phyloP scores from a whole-genome alignment of 345 rosid species.

The Arabidopsis arenosa region DNA sequence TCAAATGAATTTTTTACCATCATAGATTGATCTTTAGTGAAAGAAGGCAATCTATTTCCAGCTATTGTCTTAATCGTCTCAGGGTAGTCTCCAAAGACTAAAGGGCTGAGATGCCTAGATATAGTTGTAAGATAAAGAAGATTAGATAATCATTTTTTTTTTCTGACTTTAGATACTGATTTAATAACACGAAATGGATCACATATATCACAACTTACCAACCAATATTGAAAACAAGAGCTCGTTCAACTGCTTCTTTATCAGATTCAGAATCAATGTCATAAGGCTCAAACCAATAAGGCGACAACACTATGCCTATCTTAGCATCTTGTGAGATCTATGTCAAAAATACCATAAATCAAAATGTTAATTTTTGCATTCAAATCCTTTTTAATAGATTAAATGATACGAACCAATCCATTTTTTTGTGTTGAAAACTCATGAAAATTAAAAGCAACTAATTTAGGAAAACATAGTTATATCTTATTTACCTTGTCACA shows the following conservation, averaged over 20 bases:
- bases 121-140: background rate
- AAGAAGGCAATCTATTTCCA: constrained; percentile 23
- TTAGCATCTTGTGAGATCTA: constrained; percentile 36
- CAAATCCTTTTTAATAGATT: background rate
- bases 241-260: constrained; percentile 44
- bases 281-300: constrained; percentile 42
- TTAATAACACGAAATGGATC: no score
- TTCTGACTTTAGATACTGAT: no score
- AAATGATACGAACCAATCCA: background rate
- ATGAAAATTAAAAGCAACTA: background rate
- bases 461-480: background rate
- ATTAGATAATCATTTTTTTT: background rate
- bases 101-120: constrained; percentile 34
- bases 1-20: constrained; percentile 17
- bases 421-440: no score
- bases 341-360: background rate
- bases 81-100: constrained; percentile 29
- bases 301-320: constrained; percentile 44
- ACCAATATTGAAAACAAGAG: constrained; percentile 24
- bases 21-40: constrained; percentile 14
- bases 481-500: constrained; percentile 34
- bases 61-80: constrained; percentile 6
- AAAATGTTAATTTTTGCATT: background rate
- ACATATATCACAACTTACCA: constrained; percentile 31
- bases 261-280: constrained; percentile 28